Percentiles rank a stretch among this genome's conserved stretches.
phyloP scores from a whole-genome alignment of 345 rosid species.

The Salix suchowensis region DNA sequence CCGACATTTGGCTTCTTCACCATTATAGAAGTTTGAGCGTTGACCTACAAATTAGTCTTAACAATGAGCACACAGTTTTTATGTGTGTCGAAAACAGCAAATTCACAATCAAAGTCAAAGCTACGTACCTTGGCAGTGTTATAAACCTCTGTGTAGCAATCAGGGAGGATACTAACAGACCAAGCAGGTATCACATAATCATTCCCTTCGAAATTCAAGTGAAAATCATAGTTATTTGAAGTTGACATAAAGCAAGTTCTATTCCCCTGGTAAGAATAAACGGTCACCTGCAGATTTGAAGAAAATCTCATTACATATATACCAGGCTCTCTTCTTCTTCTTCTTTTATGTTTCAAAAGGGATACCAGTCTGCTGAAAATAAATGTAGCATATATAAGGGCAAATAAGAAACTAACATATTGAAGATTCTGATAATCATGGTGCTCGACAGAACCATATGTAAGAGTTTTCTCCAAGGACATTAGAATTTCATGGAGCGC shows the following conservation, averaged over 20 bases:
- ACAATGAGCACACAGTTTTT: too few species aligned
- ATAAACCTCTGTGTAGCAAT: slow-evolving; percentile 35
- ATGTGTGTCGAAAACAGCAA: too few species aligned
- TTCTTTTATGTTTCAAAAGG: too few species aligned
- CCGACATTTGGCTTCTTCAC: slow-evolving; percentile 17
- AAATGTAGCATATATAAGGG: too few species aligned
- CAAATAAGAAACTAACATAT: too few species aligned
- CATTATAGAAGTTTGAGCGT: slow-evolving; percentile 29
- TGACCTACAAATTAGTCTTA: slow-evolving; percentile 11
- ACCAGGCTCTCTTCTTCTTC: too few species aligned
- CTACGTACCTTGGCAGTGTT: slow-evolving; percentile 39
- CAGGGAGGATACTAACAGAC: slow-evolving; percentile 37
- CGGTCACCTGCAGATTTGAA: slow-evolving; percentile 13
- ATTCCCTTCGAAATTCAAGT: slow-evolving; percentile 17
- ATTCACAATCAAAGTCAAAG: too few species aligned
- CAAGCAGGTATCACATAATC: slow-evolving; percentile 25
- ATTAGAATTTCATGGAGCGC: slow-evolving; percentile 11
- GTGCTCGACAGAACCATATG: background rate
- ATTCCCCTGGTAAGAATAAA: slow-evolving; percentile 23
- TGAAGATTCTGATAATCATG: background rate
- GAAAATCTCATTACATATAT: too few species aligned
- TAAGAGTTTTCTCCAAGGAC: slow-evolving; percentile 4
- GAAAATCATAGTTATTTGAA: slow-evolving; percentile 4
- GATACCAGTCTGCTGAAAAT: too few species aligned
- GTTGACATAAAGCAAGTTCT: slow-evolving; percentile 28